These are phyloP conservation scores for Hyphopichia burtonii DNA, from an alignment of 1,139 yeast species.

Conservation along the genomic window DNA sequence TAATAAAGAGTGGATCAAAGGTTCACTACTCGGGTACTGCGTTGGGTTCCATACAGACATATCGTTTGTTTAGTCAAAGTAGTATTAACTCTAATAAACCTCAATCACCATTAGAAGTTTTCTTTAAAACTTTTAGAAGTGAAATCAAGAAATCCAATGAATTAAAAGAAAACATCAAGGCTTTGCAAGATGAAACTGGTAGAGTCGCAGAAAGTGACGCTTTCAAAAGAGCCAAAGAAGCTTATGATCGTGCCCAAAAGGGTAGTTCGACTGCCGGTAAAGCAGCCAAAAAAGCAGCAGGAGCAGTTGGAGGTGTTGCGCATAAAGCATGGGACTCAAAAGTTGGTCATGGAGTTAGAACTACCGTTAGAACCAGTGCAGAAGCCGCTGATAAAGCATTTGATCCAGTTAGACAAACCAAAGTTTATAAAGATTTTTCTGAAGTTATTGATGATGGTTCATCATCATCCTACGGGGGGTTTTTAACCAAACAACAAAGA, in stretches of 20 bases:
- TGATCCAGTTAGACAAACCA: slow-evolving; percentile 92
- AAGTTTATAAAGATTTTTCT: slow-evolving; percentile 83
- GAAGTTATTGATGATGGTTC: slow-evolving; percentile 92
- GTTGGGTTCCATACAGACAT: neutral
- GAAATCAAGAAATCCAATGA: slow-evolving; percentile 93
- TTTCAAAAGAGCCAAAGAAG: slow-evolving; percentile 89
- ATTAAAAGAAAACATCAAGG: slow-evolving; percentile 88
- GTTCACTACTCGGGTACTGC: neutral
- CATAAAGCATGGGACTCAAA: slow-evolving; percentile 96
- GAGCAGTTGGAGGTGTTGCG: slow-evolving; percentile 88
- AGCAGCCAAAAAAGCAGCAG: slow-evolving; percentile 88
- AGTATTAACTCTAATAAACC: neutral
- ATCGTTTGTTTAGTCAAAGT: neutral
- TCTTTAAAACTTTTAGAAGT: slow-evolving; percentile 83
- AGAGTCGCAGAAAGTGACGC: slow-evolving; percentile 93
- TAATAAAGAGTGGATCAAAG: slow-evolving; percentile 6
- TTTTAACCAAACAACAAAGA: slow-evolving; percentile 83
- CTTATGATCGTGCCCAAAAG: slow-evolving; percentile 81
- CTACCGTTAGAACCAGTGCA: slow-evolving; percentile 77
- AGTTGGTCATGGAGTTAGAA: slow-evolving; percentile 83
- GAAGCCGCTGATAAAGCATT: slow-evolving; percentile 81
- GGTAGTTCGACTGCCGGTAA: slow-evolving; percentile 81
- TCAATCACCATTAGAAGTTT: slow-evolving; percentile 84
- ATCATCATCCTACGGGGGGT: slow-evolving; percentile 88
- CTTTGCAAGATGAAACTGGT: slow-evolving; percentile 95